Evolutionary conservation across 2,329 filamentous ascomycete species (phyloP).

Genomic region (Alternaria angustiovoidea): DNA sequence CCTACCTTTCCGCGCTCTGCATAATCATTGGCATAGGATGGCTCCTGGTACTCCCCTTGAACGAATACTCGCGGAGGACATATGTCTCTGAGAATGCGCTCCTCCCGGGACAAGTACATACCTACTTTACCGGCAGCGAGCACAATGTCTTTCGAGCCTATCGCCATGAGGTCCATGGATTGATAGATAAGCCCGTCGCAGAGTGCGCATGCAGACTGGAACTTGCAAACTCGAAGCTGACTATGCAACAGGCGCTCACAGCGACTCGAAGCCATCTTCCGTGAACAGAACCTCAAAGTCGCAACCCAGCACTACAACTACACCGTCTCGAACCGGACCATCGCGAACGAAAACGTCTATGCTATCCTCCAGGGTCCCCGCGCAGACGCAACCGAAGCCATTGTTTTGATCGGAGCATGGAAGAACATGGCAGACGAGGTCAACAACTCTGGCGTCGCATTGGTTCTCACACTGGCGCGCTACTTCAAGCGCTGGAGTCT

Average conservation of each 20-base stretch:
- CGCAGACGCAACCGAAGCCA: slow-evolving; percentile 95
- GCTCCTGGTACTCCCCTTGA: slow-evolving; percentile 87
- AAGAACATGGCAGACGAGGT: slow-evolving; percentile 78
- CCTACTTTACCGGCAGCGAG: slow-evolving; percentile 95
- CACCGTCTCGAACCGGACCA: slow-evolving; percentile 74
- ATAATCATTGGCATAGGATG: slow-evolving; percentile 86
- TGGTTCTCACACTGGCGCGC: slow-evolving; percentile 84
- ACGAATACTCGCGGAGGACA: slow-evolving; percentile 88
- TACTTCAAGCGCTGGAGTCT: slow-evolving; percentile 99
- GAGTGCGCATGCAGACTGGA: slow-evolving; percentile 40
- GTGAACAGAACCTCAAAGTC: slow-evolving; percentile 82
- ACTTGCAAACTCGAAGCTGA: slow-evolving; percentile 16
- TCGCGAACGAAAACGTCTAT: slow-evolving; percentile 88
- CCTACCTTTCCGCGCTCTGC: slow-evolving; percentile 85
- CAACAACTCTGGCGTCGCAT: slow-evolving; percentile 86
- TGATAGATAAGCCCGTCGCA: slow-evolving; percentile 57
- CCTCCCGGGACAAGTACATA: slow-evolving; percentile 94
- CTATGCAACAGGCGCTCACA: slow-evolving; percentile 64
- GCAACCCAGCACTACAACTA: slow-evolving; percentile 90
- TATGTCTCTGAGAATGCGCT: slow-evolving; percentile 99
- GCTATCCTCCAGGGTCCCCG: slow-evolving; percentile 91
- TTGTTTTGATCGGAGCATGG: slow-evolving; percentile 92
- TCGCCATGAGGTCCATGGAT: slow-evolving; percentile 77
- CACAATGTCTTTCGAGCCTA: slow-evolving; percentile 94
- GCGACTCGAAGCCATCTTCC: slow-evolving; percentile 77